Evolutionary conservation across 2,329 filamentous ascomycete species (phyloP).

Genomic region (Verruconis gallopava): DNA sequence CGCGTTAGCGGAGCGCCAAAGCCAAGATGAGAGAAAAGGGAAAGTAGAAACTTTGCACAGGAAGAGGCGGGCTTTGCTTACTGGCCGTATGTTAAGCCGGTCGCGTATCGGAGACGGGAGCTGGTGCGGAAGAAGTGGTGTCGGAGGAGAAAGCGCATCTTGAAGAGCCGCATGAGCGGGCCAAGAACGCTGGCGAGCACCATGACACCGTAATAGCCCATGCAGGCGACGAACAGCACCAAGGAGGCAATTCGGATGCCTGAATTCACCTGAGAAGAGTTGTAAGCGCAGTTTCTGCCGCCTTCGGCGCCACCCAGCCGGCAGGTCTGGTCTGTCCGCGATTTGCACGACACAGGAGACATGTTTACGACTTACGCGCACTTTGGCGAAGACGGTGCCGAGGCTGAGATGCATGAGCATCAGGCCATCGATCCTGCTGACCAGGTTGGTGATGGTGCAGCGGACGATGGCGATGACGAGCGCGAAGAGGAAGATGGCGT

Average conservation of each 20-base stretch:
- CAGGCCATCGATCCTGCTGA: not conserved
- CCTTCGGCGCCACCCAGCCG: no score
- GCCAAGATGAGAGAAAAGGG: no score
- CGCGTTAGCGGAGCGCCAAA: no score
- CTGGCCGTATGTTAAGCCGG: not conserved
- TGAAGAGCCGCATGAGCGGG: not conserved
- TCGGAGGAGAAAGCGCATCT: not conserved
- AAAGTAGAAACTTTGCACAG: no score
- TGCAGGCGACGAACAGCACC: no score
- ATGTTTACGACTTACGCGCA: not conserved
- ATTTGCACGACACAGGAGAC: no score
- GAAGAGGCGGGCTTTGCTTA: no score
- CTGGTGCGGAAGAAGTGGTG: not conserved
- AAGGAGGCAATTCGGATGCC: no score
- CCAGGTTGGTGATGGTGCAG: not conserved
- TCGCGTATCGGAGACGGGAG: not conserved
- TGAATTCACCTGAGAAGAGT: no score
- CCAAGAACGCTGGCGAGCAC: not conserved
- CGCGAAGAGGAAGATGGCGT: conserved; percentile 22
- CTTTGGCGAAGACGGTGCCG: not conserved
- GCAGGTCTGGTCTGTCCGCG: no score
- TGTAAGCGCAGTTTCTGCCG: no score
- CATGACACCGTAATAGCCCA: not conserved
- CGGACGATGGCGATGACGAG: conserved; percentile 18
- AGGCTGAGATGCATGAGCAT: not conserved